Evolutionary conservation across 495 filamentous ascomycete species (phyloP), one percentile per base, ranked within the genome.

Genomic region (Xylaria curta): DNA sequence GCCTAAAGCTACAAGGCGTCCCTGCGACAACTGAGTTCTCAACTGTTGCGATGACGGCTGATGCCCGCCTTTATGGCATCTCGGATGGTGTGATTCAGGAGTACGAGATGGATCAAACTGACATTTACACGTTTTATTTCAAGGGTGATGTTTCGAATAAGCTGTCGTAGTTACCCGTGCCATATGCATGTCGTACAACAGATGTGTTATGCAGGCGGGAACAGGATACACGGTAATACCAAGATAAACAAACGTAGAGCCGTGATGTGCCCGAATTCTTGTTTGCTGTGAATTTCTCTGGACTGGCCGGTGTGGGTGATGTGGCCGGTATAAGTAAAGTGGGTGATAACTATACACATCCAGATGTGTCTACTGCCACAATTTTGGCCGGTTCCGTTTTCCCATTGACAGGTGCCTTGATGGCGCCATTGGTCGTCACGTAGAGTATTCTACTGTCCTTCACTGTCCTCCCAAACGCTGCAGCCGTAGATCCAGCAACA

Each of bases 391-490:
- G 74, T 64, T 77, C 78, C 9, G 59, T 73, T 26, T 72, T 38
- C n/a, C 70, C 75, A 58, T 71, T 59, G 9, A 64, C 66, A 24
- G 65, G 44, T 12, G 62, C 66, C 38, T 38, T 56, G 4, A 49
- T 15, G 13, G 33, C 74, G 13, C 74, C 74, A 66, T 72, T 73
- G 1, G 78, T 80, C 2, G 70, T 67, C 9, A 78, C 76, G 12
- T 78, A 75, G 28, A 75, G 62, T 4, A 40, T 58, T 31, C 69
- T 26, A 19, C 72, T 63, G 69, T 76, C 78, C 13, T 19, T 12
- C 12, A 21, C 13, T 42, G 71, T 73, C 53, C 75, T 73, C n/a
- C 80, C 74, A 65, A 81, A 76, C 28, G 75, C 73, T n/a, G 80
- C 74, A 19, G 75, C 75, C 36, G 81, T 78, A 42, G 75, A 77